Evolutionary conservation across 371 early-diverging fungal species (phyloP), one percentile per base, ranked within the genome.

Genomic region (Syncephalastrum monosporum): DNA sequence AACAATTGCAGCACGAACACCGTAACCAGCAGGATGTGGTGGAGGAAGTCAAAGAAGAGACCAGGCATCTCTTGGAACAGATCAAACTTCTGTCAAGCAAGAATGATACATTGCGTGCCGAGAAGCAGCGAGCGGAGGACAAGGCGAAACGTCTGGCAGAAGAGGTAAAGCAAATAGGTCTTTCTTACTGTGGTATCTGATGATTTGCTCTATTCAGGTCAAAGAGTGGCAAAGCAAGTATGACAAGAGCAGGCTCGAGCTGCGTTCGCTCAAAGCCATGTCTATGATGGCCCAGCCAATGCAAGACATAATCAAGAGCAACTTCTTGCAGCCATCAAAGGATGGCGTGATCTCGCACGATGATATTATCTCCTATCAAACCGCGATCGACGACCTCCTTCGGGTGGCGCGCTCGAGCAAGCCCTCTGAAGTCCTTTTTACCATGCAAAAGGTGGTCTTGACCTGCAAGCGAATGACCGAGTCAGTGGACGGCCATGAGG

Each of bases 401-500:
- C 74, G 75, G 8, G 81, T 85, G 14, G 84, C 83, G 59, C 72
- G 86, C 64, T 82, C 85, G 15, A 86, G 86, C 50, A 77, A 79
- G 38, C 86, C 91, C 2, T 78, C 88, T 0, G 84, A 84, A 25
- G 88, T 95, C 1, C 76, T 95, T 23, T 71, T 82, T 14, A 85
- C 91, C 2, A 92, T 94, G 92, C 86, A 89, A 61, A 71, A 86
- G 0, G 86, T 96, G 25, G 92, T 93, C 24, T 76, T 88, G 46
- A 82, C 91, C 0, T 94, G 94, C 75, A 89, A 88, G 53, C 70
- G 82, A 47, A 89, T 95, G 44, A 92, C 88, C 0, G 91, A 90
- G 50, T 88, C 92, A 54, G 86, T 90, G 16, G 92, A 91, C 56
- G 69, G 72, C 3, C 86, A 84, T 42, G 83, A 85, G 52, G 56